Evolutionary conservation across 768 basidiomycete genomes (phyloP).

Genomic region (Termitomyces titanicus): DNA sequence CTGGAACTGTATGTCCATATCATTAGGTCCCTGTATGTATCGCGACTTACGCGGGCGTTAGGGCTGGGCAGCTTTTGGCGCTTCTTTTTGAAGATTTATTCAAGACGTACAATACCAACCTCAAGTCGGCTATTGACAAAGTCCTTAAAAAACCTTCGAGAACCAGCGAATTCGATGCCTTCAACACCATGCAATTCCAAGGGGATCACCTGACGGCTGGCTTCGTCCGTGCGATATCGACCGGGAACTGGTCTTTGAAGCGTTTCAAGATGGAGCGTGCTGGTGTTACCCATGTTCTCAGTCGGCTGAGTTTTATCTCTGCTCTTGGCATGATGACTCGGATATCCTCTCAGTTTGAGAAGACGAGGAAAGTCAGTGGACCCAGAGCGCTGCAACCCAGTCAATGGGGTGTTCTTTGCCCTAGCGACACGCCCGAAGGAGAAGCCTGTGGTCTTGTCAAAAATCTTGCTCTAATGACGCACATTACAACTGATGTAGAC

Average conservation of each 20-base stretch:
- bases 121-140: conserved; percentile 95
- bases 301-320: conserved; percentile 92
- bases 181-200: conserved; percentile 92
- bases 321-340: conserved; percentile 99
- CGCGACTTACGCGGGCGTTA: conserved; percentile 26
- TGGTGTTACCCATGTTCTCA: conserved; percentile 96
- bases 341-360: conserved; percentile 98
- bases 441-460: conserved; percentile 99
- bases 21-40: neutral
- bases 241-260: conserved; percentile 98
- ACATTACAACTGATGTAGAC: conserved; percentile 98
- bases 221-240: conserved; percentile 95
- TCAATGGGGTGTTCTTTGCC: conserved; percentile 99
- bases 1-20: conserved; percentile 77
- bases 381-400: conserved; percentile 95
- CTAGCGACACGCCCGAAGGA: conserved; percentile 98
- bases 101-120: conserved; percentile 96
- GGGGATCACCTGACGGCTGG: conserved; percentile 96
- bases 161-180: conserved; percentile 92
- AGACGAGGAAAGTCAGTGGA: conserved; percentile 97
- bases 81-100: conserved; percentile 97
- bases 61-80: conserved; percentile 93
- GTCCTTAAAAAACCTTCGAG: conserved; percentile 94
- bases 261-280: conserved; percentile 99
- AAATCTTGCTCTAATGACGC: conserved; percentile 98